Conservation (phyloP, 2,329 filamentous ascomycete genomes). For the Clonostachys sp. region DNA sequence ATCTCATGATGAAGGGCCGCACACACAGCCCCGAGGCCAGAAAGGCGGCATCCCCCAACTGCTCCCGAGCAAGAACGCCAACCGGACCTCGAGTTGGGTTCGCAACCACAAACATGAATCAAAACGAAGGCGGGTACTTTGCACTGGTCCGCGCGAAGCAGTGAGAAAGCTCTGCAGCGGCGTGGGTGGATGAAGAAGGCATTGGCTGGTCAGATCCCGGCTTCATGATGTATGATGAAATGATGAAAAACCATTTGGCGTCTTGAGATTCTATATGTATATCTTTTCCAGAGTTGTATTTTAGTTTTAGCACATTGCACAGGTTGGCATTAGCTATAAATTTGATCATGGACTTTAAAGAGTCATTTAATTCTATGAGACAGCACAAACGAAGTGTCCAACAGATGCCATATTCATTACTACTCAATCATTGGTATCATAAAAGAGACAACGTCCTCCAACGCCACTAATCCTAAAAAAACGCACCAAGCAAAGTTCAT, state of each 20-base stretch:
- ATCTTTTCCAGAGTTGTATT: too few relatives aligned
- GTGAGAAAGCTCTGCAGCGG: too few relatives aligned
- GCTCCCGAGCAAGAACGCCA: conserved; percentile 42
- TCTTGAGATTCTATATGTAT: too few relatives aligned
- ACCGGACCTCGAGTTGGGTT: conserved; percentile 23
- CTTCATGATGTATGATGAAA: too few relatives aligned
- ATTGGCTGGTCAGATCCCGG: too few relatives aligned
- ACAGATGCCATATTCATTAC: neutral
- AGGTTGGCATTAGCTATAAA: too few relatives aligned
- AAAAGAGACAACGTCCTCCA: conserved; percentile 8
- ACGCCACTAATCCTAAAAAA: neutral
- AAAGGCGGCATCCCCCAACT: conserved; percentile 33
- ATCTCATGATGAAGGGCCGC: conserved; percentile 37
- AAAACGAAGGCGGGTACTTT: conserved; percentile 35
- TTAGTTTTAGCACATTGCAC: too few relatives aligned
- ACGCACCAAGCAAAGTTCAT: neutral
- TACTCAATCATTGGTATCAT: conserved; percentile 4
- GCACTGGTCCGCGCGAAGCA: conserved; percentile 13
- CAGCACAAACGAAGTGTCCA: too few relatives aligned
- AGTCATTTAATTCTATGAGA: too few relatives aligned
- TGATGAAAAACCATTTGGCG: too few relatives aligned
- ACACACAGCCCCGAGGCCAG: conserved; percentile 24
- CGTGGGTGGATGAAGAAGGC: too few relatives aligned
- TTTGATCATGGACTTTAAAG: too few relatives aligned
- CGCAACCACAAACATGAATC: conserved; percentile 14